Percentiles rank a stretch among this genome's conserved stretches.
Evolutionary conservation across 306 rosid genomes (phyloP).

Genomic region (Castanopsis chinensis): DNA sequence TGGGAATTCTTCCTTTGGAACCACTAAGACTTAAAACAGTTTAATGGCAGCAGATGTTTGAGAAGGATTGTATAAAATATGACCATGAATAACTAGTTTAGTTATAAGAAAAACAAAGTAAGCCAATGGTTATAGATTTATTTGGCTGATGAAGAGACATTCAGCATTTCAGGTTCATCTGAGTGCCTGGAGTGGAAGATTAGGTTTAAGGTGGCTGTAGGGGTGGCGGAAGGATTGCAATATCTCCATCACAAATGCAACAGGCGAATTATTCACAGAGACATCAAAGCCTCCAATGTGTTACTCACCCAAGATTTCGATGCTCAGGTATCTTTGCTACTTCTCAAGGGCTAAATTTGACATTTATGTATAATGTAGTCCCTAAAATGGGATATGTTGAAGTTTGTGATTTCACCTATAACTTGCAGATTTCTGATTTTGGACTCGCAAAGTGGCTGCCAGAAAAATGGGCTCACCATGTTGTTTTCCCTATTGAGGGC

Average conservation of each 20-base stretch:
- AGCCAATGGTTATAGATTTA: background rate
- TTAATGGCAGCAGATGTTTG: too few species aligned
- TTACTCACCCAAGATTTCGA: conserved; percentile 61
- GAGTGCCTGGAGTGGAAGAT: conserved; percentile 65
- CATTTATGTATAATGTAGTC: background rate
- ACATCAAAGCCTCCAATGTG: conserved; percentile 93
- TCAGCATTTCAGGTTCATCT: conserved; percentile 49
- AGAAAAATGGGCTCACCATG: conserved; percentile 85
- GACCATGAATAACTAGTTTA: too few species aligned
- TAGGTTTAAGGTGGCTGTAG: conserved; percentile 78
- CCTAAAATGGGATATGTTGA: background rate
- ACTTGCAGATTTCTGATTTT: conserved; percentile 83
- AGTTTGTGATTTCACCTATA: background rate
- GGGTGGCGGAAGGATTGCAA: conserved; percentile 75
- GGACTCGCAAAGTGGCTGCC: conserved; percentile 99
- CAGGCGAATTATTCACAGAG: conserved; percentile 87
- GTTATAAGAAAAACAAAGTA: too few species aligned
- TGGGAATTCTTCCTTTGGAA: too few species aligned
- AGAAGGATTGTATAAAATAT: too few species aligned
- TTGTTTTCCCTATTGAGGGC: conserved; percentile 95
- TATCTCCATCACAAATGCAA: conserved; percentile 89
- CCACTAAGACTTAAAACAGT: too few species aligned
- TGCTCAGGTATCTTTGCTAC: conserved; percentile 58
- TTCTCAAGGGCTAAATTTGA: background rate
- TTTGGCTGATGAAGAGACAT: conserved; percentile 26